These are phyloP conservation scores for Vaccinium macrocarpon DNA, from an alignment of 148 eudicot species.

Conservation along the genomic window DNA sequence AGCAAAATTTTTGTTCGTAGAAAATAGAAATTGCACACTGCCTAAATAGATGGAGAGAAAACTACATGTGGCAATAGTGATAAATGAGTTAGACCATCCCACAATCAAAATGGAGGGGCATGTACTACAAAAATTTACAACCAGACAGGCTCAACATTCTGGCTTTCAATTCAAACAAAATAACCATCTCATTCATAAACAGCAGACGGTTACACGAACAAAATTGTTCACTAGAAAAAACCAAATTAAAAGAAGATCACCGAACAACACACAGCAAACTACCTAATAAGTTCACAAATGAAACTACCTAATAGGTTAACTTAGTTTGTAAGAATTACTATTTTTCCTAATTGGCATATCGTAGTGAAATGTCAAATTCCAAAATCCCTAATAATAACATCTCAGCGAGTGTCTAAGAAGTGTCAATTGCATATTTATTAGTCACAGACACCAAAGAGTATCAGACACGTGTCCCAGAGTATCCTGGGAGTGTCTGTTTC, in stretches of 20 bases:
- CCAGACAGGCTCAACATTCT: not conserved
- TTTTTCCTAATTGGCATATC: no score
- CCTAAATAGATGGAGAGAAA: not conserved
- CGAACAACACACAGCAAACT: not conserved
- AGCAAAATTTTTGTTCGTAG: not conserved
- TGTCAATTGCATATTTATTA: no score
- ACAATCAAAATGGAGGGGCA: not conserved
- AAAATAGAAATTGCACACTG: not conserved
- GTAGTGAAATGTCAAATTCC: no score
- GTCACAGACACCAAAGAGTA: no score
- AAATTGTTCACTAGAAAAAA: not conserved
- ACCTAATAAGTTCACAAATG: no score
- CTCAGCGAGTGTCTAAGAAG: no score
- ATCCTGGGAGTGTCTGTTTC: no score
- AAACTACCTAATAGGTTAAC: no score
- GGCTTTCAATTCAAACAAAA: not conserved
- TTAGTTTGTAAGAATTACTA: no score
- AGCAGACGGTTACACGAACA: no score
- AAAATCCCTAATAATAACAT: no score
- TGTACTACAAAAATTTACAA: not conserved
- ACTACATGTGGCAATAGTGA: not conserved
- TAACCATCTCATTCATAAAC: not conserved
- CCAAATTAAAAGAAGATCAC: not conserved
- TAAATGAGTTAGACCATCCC: not conserved
- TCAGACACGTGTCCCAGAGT: no score